Evolutionary conservation across 2,329 filamentous ascomycete genomes (phyloP).

Genomic region (Colletotrichum simmondsii): DNA sequence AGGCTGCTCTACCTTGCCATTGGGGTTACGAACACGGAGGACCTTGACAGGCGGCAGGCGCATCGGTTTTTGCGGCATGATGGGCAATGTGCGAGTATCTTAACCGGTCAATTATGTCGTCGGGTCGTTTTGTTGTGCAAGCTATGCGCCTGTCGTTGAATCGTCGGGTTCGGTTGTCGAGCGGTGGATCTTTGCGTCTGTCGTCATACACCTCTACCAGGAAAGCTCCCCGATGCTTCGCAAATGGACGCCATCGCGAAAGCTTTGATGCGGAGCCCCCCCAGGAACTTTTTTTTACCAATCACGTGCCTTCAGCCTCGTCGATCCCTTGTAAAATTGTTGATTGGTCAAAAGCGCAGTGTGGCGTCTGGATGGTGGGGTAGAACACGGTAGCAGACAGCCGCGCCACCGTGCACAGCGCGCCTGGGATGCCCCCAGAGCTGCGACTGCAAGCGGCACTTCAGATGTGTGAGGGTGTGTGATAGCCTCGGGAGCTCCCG

Average conservation of each 20-base stretch:
- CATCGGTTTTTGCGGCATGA: constrained; percentile 64
- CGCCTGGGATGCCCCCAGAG: constrained; percentile 2
- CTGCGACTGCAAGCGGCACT: not conserved
- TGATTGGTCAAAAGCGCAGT: not conserved
- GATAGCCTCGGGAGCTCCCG: constrained; percentile 21
- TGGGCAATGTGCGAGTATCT: constrained; percentile 21
- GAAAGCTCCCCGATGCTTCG: not conserved
- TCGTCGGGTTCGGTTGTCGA: not conserved
- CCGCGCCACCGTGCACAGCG: not conserved
- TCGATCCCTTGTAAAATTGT: fast-evolving
- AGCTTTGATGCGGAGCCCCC: constrained; percentile 7
- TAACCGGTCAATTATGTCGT: not conserved
- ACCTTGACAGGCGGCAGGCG: constrained; percentile 67
- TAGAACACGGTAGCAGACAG: not conserved
- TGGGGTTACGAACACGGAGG: constrained; percentile 65
- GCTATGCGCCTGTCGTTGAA: not conserved
- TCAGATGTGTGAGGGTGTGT: not conserved
- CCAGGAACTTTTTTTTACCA: constrained; percentile 1
- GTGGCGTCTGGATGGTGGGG: not conserved
- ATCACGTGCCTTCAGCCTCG: constrained; percentile 23
- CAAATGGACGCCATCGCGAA: constrained; percentile 5
- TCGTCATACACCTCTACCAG: not conserved
- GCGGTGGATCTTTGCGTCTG: not conserved
- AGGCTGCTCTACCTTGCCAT: constrained; percentile 60
- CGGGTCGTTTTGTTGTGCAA: not conserved